phyloP scores from a whole-genome alignment of 371 early-diverging fungal genomes.

The Homolaphlyctis polyrhiza region DNA sequence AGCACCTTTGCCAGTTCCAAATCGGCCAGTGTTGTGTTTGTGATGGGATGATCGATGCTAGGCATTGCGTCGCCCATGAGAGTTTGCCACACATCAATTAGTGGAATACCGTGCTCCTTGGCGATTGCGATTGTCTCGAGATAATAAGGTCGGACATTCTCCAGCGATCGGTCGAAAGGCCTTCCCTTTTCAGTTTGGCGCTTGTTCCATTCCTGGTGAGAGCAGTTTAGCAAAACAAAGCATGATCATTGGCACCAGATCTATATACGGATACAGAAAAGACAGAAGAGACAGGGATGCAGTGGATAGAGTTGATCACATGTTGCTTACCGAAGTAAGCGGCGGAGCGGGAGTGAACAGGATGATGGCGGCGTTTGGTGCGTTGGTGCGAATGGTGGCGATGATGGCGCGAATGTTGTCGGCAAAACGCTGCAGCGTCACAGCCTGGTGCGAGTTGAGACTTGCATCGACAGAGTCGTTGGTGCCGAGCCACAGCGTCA shows the following conservation, averaged over 20 bases:
- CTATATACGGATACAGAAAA: too few species aligned
- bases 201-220: constrained; percentile 51
- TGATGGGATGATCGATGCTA: not conserved
- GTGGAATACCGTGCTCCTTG: constrained; percentile 31
- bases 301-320: too few species aligned
- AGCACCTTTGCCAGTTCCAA: constrained; percentile 30
- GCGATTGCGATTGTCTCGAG: constrained; percentile 52
- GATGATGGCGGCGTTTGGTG: constrained; percentile 55
- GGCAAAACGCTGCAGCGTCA: constrained; percentile 57
- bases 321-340: too few species aligned
- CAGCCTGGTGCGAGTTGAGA: constrained; percentile 51
- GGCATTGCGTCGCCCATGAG: constrained; percentile 37
- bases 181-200: constrained; percentile 33
- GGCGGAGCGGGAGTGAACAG: constrained; percentile 75
- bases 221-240: too few species aligned
- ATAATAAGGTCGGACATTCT: constrained; percentile 51
- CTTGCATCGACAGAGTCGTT: constrained; percentile 66
- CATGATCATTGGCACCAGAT: too few species aligned
- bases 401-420: constrained; percentile 57
- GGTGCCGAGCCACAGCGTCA: constrained; percentile 77
- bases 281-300: too few species aligned
- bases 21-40: not conserved
- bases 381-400: constrained; percentile 42
- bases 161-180: constrained; percentile 41
- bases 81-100: constrained; percentile 57